A percentile compares a stretch with the other conserved stretches of the same genome.
These are phyloP conservation scores for Babesia sp. DNA, from an alignment of 169 alveolate species.

Conservation along the genomic window DNA sequence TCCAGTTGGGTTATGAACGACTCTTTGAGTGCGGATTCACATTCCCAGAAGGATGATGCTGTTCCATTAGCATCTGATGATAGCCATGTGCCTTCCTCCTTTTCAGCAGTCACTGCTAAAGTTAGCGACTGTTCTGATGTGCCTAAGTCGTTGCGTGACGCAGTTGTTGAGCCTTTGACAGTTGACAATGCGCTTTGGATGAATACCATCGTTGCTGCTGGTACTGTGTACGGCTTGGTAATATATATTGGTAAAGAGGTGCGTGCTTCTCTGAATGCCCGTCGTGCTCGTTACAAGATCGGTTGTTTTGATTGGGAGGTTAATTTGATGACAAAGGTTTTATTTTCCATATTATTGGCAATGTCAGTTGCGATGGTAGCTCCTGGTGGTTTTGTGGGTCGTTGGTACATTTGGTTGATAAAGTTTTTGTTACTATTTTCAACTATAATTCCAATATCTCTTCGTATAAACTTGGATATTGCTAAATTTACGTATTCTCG, in stretches of 20 bases:
- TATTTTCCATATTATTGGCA: slow-evolving; percentile 79
- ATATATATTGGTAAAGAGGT: slow-evolving; percentile 92
- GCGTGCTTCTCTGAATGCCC: slow-evolving; percentile 79
- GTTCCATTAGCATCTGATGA: too few relatives aligned
- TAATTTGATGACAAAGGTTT: slow-evolving; percentile 84
- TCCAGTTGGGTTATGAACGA: neutral
- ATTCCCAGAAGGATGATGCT: neutral
- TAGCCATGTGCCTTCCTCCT: neutral
- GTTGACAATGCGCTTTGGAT: slow-evolving; percentile 95
- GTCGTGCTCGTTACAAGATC: slow-evolving; percentile 84
- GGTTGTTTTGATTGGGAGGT: slow-evolving; percentile 90
- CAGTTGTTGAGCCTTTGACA: slow-evolving; percentile 55
- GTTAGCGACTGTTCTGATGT: neutral
- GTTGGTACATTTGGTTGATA: slow-evolving; percentile 69
- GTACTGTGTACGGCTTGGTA: slow-evolving; percentile 88
- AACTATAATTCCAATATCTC: slow-evolving; percentile 94
- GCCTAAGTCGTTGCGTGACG: neutral
- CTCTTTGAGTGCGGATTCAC: neutral
- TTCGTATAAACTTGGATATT: slow-evolving; percentile 95
- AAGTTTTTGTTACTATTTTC: slow-evolving; percentile 92
- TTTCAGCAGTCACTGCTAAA: neutral
- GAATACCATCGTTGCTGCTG: slow-evolving; percentile 94
- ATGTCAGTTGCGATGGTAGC: slow-evolving; percentile 49
- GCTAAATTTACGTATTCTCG: slow-evolving; percentile 91
- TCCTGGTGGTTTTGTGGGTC: slow-evolving; percentile 58